These are phyloP conservation scores for Flaveria ramosissima DNA, from an alignment of 129 eudicot species.

Conservation along the genomic window DNA sequence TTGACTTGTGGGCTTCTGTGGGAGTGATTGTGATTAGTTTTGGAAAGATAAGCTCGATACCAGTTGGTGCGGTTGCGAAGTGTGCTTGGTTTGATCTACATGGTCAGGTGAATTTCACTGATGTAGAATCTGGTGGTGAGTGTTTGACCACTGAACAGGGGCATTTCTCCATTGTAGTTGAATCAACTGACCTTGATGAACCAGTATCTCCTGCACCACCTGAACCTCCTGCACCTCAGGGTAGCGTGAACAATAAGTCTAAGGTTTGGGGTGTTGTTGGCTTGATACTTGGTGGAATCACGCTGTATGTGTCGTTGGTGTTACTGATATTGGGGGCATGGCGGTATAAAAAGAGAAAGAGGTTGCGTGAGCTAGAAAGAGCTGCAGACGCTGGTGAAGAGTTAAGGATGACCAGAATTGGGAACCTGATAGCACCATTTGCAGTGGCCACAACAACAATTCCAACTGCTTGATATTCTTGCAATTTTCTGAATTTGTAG, in stretches of 20 bases:
- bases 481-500: slow-evolving; percentile 21
- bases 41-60: slow-evolving; percentile 40
- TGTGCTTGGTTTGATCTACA: slow-evolving; percentile 63
- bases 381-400: slow-evolving; percentile 90
- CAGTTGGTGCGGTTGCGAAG: slow-evolving; percentile 45
- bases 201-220: slow-evolving; percentile 16
- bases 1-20: slow-evolving; percentile 52
- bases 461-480: slow-evolving; percentile 48
- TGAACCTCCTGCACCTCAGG: slow-evolving; percentile 25
- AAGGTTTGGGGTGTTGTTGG: slow-evolving; percentile 67
- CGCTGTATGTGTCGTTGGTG: slow-evolving; percentile 47
- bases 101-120: slow-evolving; percentile 56
- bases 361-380: slow-evolving; percentile 66
- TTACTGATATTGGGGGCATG: slow-evolving; percentile 47
- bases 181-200: slow-evolving; percentile 46
- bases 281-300: slow-evolving; percentile 60
- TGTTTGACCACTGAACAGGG: slow-evolving; percentile 64
- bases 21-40: slow-evolving; percentile 52
- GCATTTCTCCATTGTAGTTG: slow-evolving; percentile 73
- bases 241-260: slow-evolving; percentile 31
- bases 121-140: slow-evolving; percentile 43
- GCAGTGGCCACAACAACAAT: slow-evolving; percentile 80
- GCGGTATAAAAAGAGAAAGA: slow-evolving; percentile 50
- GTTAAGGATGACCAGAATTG: slow-evolving; percentile 67
- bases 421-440: slow-evolving; percentile 71